Evolutionary conservation across 192 early-diverging fungal species (phyloP), one percentile per base, ranked within the genome.

Genomic region (Coemansia sp.): DNA sequence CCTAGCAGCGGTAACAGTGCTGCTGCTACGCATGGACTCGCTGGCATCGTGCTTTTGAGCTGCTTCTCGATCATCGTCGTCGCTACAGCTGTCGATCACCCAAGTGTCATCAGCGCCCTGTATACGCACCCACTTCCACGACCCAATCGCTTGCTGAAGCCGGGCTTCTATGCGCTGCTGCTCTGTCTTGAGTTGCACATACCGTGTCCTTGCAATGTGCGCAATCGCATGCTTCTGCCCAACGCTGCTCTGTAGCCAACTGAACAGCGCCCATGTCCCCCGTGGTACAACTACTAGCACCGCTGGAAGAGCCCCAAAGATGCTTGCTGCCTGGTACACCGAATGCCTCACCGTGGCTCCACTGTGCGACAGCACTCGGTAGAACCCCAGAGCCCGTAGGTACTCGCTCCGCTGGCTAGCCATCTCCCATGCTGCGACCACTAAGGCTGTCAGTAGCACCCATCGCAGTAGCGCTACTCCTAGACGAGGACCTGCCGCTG

Each of bases 211-310:
- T 16, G 77, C 69, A 42, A 46, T 24, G n/a, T 57, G 65, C 2
- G 69, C 72, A 21, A 70, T 20, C 58, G 69, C 72, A 4, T 62
- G 67, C n/a, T 61, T 69, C 55, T 71, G 72, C 16, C 69, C 66
- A 37, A 80, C 66, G 7, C 71, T 74, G 59, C 68, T 66, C 24
- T 59, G 63, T 31, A 80, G 66, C 77, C 77, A 80, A 16, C 42
- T 63, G 26, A 80, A 74, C 65, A 80, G 43, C 8, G 77, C 77
- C 77, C 77, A 80, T 23, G 77, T 74, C 13, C 77, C 77, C 21
- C 72, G 77, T 9, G 77, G 77, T 43, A 69, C 66, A 35, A 74
- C 67, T 13, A 43, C 62, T 9, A 74, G 72, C 4, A 80, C 77
- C 7, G 48, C 61, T 6, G 77, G 77, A 43, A 80, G 69, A 21